Percentiles rank a stretch among this genome's conserved stretches.
These are phyloP conservation scores for Sophora flavescens DNA, from an alignment of 306 rosid species.

Conservation along the genomic window DNA sequence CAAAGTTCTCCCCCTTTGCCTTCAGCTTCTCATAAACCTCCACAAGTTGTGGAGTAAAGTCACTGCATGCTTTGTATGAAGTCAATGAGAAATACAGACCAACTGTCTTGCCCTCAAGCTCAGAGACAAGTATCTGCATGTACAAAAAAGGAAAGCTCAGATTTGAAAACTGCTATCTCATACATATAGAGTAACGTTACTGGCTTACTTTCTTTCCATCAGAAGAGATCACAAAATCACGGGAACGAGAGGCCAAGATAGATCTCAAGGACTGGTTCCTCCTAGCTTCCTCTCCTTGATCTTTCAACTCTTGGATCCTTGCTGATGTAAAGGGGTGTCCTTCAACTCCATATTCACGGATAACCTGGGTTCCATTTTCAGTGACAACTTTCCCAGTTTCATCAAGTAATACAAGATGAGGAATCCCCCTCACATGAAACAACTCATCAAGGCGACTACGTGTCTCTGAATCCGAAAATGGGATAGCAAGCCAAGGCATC, in stretches of 20 bases:
- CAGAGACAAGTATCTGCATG: conserved; percentile 63
- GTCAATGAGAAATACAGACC: conserved; percentile 64
- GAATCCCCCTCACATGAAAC: conserved; percentile 69
- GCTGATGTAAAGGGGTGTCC: conserved; percentile 66
- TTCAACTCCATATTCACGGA: conserved; percentile 63
- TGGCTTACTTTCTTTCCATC: conserved; percentile 58
- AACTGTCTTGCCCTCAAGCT: conserved; percentile 74
- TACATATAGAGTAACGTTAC: not conserved
- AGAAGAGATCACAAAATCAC: conserved; percentile 67
- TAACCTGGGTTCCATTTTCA: conserved; percentile 49
- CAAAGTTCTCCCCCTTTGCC: conserved; percentile 63
- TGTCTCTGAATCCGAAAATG: conserved; percentile 67
- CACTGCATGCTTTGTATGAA: conserved; percentile 36
- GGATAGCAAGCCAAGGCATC: conserved; percentile 88
- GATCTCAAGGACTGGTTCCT: conserved; percentile 64
- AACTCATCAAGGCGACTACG: conserved; percentile 54
- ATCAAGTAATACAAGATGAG: conserved; percentile 64
- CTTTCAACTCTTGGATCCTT: conserved; percentile 60
- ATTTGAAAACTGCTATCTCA: conserved; percentile 16
- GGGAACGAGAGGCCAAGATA: conserved; percentile 57
- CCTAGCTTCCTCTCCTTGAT: conserved; percentile 59
- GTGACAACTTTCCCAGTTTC: conserved; percentile 62
- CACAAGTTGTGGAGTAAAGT: conserved; percentile 59
- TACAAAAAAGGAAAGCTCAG: conserved; percentile 37
- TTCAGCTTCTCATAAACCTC: conserved; percentile 68